Evolutionary conservation across 2,329 filamentous ascomycete species (phyloP), one percentile per base, ranked within the genome.

Genomic region (Botryotinia globosa): DNA sequence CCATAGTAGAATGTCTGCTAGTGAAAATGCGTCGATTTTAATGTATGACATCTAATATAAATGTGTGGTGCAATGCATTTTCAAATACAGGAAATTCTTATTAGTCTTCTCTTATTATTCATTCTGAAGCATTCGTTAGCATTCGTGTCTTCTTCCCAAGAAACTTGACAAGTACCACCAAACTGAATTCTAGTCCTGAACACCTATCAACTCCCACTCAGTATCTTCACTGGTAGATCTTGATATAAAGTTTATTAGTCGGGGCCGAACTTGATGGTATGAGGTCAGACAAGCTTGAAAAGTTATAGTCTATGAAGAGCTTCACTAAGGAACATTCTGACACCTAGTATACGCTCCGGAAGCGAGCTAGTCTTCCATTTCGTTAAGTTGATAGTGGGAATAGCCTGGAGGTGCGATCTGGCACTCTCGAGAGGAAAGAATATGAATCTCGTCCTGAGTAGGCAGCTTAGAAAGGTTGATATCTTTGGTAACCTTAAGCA

Each of bases 331-430:
- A n/a, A 29, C 12, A 48, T 0, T n/a, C 12, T 42, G 34, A 12
- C 45, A 5, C 9, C 8, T 3, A 56, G 16, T 9, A n/a, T 16
- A 14, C n/a, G 58, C 58, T 39, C 58, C 3, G 0, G 5, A 14
- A 2, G 34, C 34, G 7, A 42, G 37, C 22, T n/a, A 18, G 58
- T 42, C 25, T 34, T 42, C 10, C 2, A n/a, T 39, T 16, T 10
- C 8, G 1, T 20, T 0, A 5, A 18, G 34, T n/a, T 6, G 22
- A n/a, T 42, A 3, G 10, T 2, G 4, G 3, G 34, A 42, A 18
- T 25, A 62, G 8, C 37, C 37, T 2, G 1, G 8, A 37, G 1
- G 22, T 32, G 4, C 10, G 4, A 37, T 29, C 14, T 29, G 18
- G 0, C 3, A n/a, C 34, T n/a, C 25, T 12, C 22, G 25, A 25